Conservation (phyloP, 2,329 filamentous ascomycete genomes). For the Penicillium janthinellum region DNA sequence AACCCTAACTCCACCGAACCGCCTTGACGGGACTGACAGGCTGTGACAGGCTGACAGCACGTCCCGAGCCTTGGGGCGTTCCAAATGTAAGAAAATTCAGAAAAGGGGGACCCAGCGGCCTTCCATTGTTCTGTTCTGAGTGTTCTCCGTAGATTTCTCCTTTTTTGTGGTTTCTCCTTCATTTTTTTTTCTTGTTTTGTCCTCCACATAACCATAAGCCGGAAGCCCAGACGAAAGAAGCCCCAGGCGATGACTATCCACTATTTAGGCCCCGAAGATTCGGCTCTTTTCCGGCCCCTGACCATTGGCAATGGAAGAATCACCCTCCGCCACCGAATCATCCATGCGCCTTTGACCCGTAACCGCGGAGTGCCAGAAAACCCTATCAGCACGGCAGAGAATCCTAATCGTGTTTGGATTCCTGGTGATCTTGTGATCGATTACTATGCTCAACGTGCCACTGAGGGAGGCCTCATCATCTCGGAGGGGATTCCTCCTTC, state of each 20-base stretch:
- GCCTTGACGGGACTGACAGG: slow-evolving; percentile 17
- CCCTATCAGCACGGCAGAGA: slow-evolving; percentile 47
- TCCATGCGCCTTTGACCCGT: slow-evolving; percentile 57
- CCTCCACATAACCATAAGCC: background rate
- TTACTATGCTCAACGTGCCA: slow-evolving; percentile 45
- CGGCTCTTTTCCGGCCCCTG: slow-evolving; percentile 49
- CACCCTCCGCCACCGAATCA: slow-evolving; percentile 54
- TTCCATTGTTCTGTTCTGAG: background rate
- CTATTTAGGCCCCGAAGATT: slow-evolving; percentile 26
- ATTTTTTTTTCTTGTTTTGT: background rate
- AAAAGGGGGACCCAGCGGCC: background rate
- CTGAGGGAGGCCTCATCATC: slow-evolving; percentile 41
- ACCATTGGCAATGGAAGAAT: slow-evolving; percentile 51
- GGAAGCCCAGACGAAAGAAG: slow-evolving; percentile 1
- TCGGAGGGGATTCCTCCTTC: slow-evolving; percentile 42
- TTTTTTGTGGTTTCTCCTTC: background rate
- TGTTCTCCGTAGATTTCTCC: background rate
- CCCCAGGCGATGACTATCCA: slow-evolving; percentile 25
- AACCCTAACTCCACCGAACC: slow-evolving; percentile 19
- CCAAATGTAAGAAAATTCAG: background rate
- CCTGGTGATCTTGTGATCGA: slow-evolving; percentile 46
- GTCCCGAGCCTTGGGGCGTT: background rate
- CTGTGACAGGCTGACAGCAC: background rate
- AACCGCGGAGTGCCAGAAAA: slow-evolving; percentile 54
- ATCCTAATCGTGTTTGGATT: slow-evolving; percentile 53